A percentile compares a stretch with the other conserved stretches of the same genome.
Conservation (phyloP, 2,329 filamentous ascomycete genomes). For the Colletotrichum abscissum region DNA sequence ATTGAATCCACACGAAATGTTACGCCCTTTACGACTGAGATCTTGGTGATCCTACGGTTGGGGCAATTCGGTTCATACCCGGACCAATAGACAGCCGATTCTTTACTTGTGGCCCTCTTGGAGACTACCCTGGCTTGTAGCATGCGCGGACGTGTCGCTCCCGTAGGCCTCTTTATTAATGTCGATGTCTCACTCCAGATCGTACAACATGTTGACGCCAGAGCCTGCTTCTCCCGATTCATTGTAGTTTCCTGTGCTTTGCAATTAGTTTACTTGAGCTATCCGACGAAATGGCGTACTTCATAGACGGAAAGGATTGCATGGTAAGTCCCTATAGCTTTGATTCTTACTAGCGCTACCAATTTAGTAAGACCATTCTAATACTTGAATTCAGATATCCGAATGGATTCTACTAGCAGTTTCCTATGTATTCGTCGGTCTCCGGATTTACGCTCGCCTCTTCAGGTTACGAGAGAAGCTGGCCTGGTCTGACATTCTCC, state of each 20-base stretch:
- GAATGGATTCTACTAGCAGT: slow-evolving; percentile 46
- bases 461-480: slow-evolving; percentile 44
- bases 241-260: not conserved
- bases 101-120: not conserved
- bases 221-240: not conserved
- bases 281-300: slow-evolving; percentile 35
- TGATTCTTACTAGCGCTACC: not conserved
- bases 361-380: not conserved
- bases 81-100: not conserved
- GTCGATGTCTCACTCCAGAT: not conserved
- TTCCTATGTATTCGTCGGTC: slow-evolving; percentile 42
- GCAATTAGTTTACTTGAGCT: not conserved
- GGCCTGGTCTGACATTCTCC: slow-evolving; percentile 43
- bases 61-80: not conserved
- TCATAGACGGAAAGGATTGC: slow-evolving; percentile 41
- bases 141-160: not conserved
- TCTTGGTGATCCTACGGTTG: not conserved
- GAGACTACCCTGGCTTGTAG: not conserved
- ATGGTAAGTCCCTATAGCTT: slow-evolving; percentile 35
- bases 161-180: not conserved
- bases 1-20: not conserved
- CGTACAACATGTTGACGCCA: not conserved
- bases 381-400: slow-evolving; percentile 39
- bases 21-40: not conserved
- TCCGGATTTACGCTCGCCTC: slow-evolving; percentile 47